Evolutionary conservation across 2,329 filamentous ascomycete genomes (phyloP), one percentile per base, ranked within the genome.

Genomic region (Trichoderma hamatum): DNA sequence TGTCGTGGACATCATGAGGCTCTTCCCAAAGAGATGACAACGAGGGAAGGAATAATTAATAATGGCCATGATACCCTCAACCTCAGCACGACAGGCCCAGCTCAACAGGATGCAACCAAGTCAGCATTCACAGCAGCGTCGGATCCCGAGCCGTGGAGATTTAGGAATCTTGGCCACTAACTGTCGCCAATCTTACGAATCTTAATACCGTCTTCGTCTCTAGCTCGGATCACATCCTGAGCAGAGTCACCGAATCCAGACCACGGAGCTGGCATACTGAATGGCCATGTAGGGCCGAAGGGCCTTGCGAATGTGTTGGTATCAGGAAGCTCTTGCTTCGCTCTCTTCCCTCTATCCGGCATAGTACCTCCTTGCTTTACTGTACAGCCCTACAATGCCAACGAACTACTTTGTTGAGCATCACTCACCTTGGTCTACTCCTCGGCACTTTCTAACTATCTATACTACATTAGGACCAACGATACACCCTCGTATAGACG

Each of bases 401-500:
- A 19, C 39, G 39, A 43, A 43, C 19, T 39, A 9, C 14, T 36
- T 28, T 28, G 6, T 24, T 28, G 26, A 32, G 21, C 46, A 43
- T 43, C 39, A 43, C 7, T 9, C 19, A 3, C 10, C 3, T 3
- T n/a, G 9, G 39, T 43, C 21, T 24, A 13, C 24, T 54, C 2
- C 1, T 39, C 49, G 21, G 46, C 21, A 14, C 61, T 39, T 21
- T 28, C 21, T n/a, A 30, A 19, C 61, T 54, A 4, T 14, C 32
- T n/a, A 46, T 43, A 24, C 46, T 21, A 49, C 6, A 49, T 49
- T 24, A 43, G 39, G 10, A 16, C 39, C 39, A 43, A 2, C 10
- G 19, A 19, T 24, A 64, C 46, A 26, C 61, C 61, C 46, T 64
- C 30, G 26, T 54, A 36, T 28, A 39, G 49, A 54, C 61, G 61